These are phyloP conservation scores for Tausonia pullulans DNA, from an alignment of 1,284 basidiomycete species.

Conservation along the genomic window DNA sequence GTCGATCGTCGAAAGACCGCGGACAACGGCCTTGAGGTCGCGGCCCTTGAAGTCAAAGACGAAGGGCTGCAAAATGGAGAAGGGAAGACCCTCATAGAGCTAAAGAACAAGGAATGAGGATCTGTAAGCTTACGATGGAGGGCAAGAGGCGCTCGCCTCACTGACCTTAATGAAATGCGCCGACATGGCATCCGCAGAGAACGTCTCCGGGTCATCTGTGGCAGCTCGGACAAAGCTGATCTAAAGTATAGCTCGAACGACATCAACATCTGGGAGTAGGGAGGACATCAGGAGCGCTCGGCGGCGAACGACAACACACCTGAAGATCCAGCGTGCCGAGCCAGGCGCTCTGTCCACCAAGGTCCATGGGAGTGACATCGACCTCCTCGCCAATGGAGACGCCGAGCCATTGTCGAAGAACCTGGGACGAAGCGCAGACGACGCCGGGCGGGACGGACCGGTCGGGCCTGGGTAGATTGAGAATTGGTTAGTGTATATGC, in stretches of 20 bases:
- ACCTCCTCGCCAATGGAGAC: conserved; percentile 70
- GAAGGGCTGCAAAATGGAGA: conserved; percentile 54
- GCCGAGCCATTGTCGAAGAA: conserved; percentile 69
- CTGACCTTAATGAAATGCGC: conserved; percentile 52
- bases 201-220: conserved; percentile 55
- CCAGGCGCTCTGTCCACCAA: conserved; percentile 51
- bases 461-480: background rate
- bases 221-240: conserved; percentile 58
- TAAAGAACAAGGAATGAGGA: conserved; percentile 24
- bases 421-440: conserved; percentile 45
- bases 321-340: conserved; percentile 68
- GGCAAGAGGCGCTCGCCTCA: background rate
- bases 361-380: conserved; percentile 53
- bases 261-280: background rate
- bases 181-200: conserved; percentile 76
- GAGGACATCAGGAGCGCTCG: background rate
- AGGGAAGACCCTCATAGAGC: conserved; percentile 52
- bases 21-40: conserved; percentile 64
- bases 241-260: conserved; percentile 17
- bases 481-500: background rate
- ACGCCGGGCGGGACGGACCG: conserved; percentile 23
- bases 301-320: conserved; percentile 23
- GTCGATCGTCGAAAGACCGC: conserved; percentile 55
- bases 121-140: background rate
- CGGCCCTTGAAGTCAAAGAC: conserved; percentile 88